Conservation (phyloP, 371 early-diverging fungal genomes). For the Haplosporangium sp. region DNA sequence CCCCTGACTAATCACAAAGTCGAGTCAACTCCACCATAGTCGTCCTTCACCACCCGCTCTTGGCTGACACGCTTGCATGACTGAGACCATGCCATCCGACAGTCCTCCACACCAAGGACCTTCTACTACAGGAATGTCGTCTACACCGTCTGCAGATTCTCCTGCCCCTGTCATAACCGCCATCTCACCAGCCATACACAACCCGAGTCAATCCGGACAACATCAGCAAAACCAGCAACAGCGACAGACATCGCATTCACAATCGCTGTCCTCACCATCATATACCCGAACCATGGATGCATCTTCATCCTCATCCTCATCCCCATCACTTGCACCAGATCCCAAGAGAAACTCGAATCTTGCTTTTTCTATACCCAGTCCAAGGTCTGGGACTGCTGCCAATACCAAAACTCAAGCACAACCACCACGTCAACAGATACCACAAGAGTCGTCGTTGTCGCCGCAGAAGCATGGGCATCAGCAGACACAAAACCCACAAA, state of each 20-base stretch:
- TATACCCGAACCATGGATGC: constrained; percentile 40
- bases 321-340: constrained; percentile 10
- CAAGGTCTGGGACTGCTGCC: constrained; percentile 3
- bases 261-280: constrained; percentile 1
- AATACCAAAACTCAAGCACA: background rate
- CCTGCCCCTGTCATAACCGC: constrained; percentile 16
- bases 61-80: background rate
- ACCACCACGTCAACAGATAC: background rate
- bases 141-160: background rate
- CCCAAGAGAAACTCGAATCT: constrained; percentile 1
- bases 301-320: constrained; percentile 7
- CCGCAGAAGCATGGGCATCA: constrained; percentile 5
- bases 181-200: constrained; percentile 19
- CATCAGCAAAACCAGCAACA: constrained; percentile 12
- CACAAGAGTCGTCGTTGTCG: background rate
- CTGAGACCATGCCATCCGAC: background rate
- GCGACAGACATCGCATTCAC: constrained; percentile 7
- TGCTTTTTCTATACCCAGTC: background rate
- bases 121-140: background rate
- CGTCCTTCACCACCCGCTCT: background rate
- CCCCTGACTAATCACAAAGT: background rate
- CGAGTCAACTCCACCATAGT: background rate
- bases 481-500: constrained; percentile 7
- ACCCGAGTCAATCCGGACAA: constrained; percentile 4
- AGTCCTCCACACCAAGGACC: background rate